These are phyloP conservation scores for Rhypophila decipiens DNA, from an alignment of 495 filamentous ascomycete genomes.

Conservation along the genomic window DNA sequence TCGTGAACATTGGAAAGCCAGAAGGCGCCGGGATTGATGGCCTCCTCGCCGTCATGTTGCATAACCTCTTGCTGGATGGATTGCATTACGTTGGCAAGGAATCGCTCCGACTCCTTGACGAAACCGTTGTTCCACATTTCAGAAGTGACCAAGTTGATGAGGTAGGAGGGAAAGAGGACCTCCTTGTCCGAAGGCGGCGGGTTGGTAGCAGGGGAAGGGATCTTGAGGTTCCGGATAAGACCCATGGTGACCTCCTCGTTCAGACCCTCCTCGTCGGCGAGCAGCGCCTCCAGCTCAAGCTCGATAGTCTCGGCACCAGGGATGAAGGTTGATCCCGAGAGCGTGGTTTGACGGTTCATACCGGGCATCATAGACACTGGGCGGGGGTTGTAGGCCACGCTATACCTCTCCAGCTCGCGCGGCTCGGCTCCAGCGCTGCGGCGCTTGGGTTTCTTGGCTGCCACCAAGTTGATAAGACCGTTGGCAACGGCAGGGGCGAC, in stretches of 20 bases:
- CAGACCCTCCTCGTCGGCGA: constrained; percentile 89
- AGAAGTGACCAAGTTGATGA: constrained; percentile 97
- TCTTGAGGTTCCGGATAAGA: constrained; percentile 92
- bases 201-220: constrained; percentile 73
- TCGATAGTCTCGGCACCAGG: constrained; percentile 84
- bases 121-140: constrained; percentile 99
- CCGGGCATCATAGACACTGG: constrained; percentile 87
- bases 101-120: constrained; percentile 98
- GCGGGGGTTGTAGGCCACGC: constrained; percentile 84
- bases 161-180: constrained; percentile 94
- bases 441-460: constrained; percentile 94
- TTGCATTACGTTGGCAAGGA: constrained; percentile 99
- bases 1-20: constrained; percentile 99
- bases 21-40: constrained; percentile 95
- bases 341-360: constrained; percentile 56
- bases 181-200: constrained; percentile 95
- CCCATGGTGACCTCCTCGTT: constrained; percentile 96
- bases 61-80: constrained; percentile 98
- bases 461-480: constrained; percentile 92
- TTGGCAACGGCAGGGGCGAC: constrained; percentile 48
- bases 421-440: constrained; percentile 89
- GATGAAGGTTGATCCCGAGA: constrained; percentile 60
- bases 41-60: constrained; percentile 96
- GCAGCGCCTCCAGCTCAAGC: constrained; percentile 82
- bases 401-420: constrained; percentile 77